A percentile compares a stretch with the other conserved stretches of the same genome.
Conservation (phyloP, 2,329 filamentous ascomycete species). For the Plectosphaerella sp. region DNA sequence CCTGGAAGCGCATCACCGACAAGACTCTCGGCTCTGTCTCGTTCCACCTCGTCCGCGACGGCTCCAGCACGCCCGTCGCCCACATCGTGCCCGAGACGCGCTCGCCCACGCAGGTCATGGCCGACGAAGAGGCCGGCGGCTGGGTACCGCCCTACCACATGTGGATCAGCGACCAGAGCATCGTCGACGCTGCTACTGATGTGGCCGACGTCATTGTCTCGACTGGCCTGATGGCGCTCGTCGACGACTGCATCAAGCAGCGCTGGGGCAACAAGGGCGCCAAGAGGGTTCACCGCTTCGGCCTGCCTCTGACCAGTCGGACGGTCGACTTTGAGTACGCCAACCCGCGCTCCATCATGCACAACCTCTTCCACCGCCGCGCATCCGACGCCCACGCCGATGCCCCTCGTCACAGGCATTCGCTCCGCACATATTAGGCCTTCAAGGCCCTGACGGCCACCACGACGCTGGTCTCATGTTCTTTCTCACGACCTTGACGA, state of each 20-base stretch:
- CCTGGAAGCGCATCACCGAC: conserved; percentile 73
- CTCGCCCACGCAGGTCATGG: conserved; percentile 63
- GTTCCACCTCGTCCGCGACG: conserved; percentile 73
- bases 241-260: conserved; percentile 86
- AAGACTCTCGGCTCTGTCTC: conserved; percentile 66
- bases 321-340: conserved; percentile 21
- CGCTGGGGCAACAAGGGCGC: conserved; percentile 53
- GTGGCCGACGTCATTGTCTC: conserved; percentile 85
- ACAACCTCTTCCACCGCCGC: conserved; percentile 35
- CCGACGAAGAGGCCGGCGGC: conserved; percentile 73
- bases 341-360: conserved; percentile 28
- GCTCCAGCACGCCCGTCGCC: conserved; percentile 61
- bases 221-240: conserved; percentile 82
- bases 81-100: conserved; percentile 80
- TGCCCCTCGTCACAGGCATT: not conserved
- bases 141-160: conserved; percentile 90
- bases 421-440: not conserved
- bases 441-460: not conserved
- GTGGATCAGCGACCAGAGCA: conserved; percentile 75
- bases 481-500: not conserved
- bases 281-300: conserved; percentile 33
- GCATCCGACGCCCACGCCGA: conserved; percentile 23
- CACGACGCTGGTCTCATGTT: not conserved
- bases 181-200: conserved; percentile 69
- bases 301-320: conserved; percentile 27